Conservation (phyloP, 208 protist genomes). For the Acanthamoeba quina region DNA sequence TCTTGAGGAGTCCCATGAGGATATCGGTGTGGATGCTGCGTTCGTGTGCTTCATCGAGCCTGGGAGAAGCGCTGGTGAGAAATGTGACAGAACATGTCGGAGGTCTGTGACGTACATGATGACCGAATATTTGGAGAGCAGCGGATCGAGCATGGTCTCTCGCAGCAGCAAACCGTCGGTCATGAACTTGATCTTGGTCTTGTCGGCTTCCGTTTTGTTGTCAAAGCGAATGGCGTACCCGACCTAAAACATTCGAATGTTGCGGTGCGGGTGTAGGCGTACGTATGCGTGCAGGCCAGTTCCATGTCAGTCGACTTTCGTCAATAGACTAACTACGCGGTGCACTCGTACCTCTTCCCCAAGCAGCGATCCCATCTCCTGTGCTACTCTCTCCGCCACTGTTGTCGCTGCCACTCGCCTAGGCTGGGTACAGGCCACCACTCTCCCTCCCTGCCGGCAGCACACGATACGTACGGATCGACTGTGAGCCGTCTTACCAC, state of each 20-base stretch:
- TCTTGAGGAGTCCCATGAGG: slow-evolving; percentile 94
- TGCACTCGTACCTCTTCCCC: slow-evolving; percentile 26
- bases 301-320: neutral
- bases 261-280: neutral
- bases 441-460: slow-evolving; percentile 8
- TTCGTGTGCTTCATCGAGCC: slow-evolving; percentile 98
- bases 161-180: slow-evolving; percentile 93
- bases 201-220: slow-evolving; percentile 11
- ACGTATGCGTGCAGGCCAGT: neutral
- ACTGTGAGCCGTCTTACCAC: neutral
- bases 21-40: slow-evolving; percentile 94
- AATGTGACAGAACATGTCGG: neutral
- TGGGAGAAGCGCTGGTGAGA: neutral
- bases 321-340: neutral
- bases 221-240: slow-evolving; percentile 83
- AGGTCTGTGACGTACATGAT: slow-evolving; percentile 70
- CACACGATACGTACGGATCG: neutral
- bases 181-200: slow-evolving; percentile 90
- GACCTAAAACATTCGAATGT: slow-evolving; percentile 52
- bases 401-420: slow-evolving; percentile 90
- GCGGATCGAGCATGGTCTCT: slow-evolving; percentile 90
- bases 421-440: slow-evolving; percentile 92
- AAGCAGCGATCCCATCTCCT: slow-evolving; percentile 82
- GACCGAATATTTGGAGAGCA: slow-evolving; percentile 86
- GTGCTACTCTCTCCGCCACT: slow-evolving; percentile 89